Evolutionary conservation across 306 rosid species (phyloP), one percentile per base, ranked within the genome.

Genomic region (Vicia faba): DNA sequence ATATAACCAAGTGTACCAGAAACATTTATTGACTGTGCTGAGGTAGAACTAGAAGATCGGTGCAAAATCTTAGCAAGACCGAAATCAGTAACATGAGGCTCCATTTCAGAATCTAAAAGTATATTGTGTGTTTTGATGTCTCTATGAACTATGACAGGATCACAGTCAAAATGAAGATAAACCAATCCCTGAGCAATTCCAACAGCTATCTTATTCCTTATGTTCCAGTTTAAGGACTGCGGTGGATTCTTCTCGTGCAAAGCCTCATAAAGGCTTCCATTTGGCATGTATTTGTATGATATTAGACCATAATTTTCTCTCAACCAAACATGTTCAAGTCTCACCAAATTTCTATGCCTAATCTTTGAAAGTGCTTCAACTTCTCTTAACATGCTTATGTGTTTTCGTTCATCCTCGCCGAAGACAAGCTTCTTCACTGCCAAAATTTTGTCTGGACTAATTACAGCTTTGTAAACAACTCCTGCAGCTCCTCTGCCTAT

Each of bases 401-500:
- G 77, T 71, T 74, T 75, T 61, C 75, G 65, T 68, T 71, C 79
- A 59, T 76, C 69, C 36, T 82, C 82, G 0, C 60, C 68, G 78
- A 75, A 82, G 45, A 36, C 75, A 77, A 88, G 51, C 82, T 87
- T 87, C 84, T 91, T 91, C 33, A 85, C 79, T 9, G 95, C 96
- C 74, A 69, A 80, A 63, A 66, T 69, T 28, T 61, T 48, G 73
- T 76, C 76, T 13, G 83, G 69, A 39, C 75, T 76, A 20, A 84
- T 23, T 35, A 68, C 57, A 55, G 91, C 96, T 80, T 81, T 87
- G 41, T 91, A 91, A 50, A 91, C 92, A 45, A 79, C 78, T 66
- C 97, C 97, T 64, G 87, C 88, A 25, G 85, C 87, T 73, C 97
- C 97, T 84, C 74, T 75, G 12, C 97, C 97, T 14, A 88, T 73